Conservation (phyloP, 768 basidiomycete species). For the Tricholoma terreum region DNA sequence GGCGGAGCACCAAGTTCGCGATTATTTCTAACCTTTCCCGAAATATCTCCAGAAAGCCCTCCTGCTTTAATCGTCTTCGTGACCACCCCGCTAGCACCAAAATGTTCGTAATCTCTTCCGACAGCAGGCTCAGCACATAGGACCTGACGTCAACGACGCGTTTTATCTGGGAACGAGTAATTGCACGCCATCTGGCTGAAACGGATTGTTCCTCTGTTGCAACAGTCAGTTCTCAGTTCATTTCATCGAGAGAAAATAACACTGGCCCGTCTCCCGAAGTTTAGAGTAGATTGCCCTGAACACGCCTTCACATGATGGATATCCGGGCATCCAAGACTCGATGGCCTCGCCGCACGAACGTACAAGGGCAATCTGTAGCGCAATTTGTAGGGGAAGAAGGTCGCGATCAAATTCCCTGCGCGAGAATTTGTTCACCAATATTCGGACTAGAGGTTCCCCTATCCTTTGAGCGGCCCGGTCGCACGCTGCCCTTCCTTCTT, state of each 20-base stretch:
- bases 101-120: slow-evolving; percentile 4
- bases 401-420: slow-evolving; percentile 1
- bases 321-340: slow-evolving; percentile 32
- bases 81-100: slow-evolving; percentile 8
- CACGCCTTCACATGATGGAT: slow-evolving; percentile 21
- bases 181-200: slow-evolving; percentile 53
- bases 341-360: slow-evolving; percentile 32
- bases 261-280: slow-evolving; percentile 43
- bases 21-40: slow-evolving; percentile 1
- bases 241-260: background rate
- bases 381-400: slow-evolving; percentile 26
- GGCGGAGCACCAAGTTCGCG: background rate
- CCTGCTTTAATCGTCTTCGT: background rate
- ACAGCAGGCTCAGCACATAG: background rate
- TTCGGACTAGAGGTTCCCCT: slow-evolving; percentile 37
- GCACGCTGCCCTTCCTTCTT: slow-evolving; percentile 23
- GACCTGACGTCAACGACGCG: slow-evolving; percentile 23
- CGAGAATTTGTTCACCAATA: background rate
- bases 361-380: slow-evolving; percentile 31
- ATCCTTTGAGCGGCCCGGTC: slow-evolving; percentile 30
- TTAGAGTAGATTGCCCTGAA: slow-evolving; percentile 33
- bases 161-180: slow-evolving; percentile 46
- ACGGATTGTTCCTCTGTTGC: slow-evolving; percentile 48
- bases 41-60: background rate
- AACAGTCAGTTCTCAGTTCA: background rate